Conservation (phyloP, 2,329 filamentous ascomycete genomes). For the Daldinia sp. region DNA sequence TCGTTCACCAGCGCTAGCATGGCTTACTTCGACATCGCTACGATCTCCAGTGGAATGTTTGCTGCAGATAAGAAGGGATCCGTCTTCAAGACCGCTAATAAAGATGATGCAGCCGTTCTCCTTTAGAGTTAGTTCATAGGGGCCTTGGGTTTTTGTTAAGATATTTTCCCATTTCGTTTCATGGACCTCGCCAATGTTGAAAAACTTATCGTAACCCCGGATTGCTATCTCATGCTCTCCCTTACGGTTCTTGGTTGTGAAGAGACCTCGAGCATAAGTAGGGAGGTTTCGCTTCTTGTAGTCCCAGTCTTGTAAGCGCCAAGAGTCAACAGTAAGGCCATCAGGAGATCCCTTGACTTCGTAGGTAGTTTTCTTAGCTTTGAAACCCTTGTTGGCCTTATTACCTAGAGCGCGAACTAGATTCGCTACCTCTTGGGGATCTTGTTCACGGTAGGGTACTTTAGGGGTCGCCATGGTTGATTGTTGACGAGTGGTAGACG, state of each 20-base stretch:
- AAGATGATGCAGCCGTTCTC: conserved; percentile 99
- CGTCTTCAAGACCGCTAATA: conserved; percentile 90
- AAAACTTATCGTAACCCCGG: conserved; percentile 98
- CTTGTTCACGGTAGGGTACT: conserved; percentile 75
- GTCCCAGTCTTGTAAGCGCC: conserved; percentile 94
- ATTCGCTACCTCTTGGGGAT: conserved; percentile 73
- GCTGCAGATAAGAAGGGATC: conserved; percentile 93
- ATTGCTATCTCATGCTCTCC: conserved; percentile 82
- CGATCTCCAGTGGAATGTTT: conserved; percentile 94
- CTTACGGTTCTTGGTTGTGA: conserved; percentile 79
- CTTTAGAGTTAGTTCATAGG: conserved; percentile 96
- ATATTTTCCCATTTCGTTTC: conserved; percentile 89
- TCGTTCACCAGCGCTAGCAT: conserved; percentile 84
- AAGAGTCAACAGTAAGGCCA: conserved; percentile 82
- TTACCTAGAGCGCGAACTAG: conserved; percentile 76
- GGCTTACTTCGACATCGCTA: conserved; percentile 78
- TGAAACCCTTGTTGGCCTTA: conserved; percentile 71
- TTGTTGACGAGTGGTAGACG: conserved; percentile 11
- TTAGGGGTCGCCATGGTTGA: conserved; percentile 53
- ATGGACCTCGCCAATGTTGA: conserved; percentile 87
- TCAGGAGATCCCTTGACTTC: conserved; percentile 71
- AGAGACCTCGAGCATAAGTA: conserved; percentile 92
- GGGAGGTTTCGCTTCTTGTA: conserved; percentile 90
- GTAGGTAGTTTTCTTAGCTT: conserved; percentile 85
- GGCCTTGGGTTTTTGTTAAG: conserved; percentile 78